A percentile compares a stretch with the other conserved stretches of the same genome.
Evolutionary conservation across 306 rosid species (phyloP).

Genomic region (Hippophae tibetana): DNA sequence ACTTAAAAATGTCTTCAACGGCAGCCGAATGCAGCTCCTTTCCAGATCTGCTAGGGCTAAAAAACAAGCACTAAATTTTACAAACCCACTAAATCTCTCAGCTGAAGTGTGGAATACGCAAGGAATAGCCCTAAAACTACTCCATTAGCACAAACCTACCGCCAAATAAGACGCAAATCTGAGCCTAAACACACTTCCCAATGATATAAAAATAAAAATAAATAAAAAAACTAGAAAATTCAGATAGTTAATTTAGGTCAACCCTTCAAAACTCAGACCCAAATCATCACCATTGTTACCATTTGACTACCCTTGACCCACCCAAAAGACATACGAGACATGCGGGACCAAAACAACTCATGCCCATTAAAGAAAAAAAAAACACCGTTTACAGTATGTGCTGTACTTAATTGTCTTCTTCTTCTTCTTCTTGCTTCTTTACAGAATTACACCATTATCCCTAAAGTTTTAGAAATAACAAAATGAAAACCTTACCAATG

Average conservation of each 20-base stretch:
- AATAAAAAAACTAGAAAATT: constrained; percentile 7
- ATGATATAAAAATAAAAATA: background rate
- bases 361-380: constrained; percentile 28
- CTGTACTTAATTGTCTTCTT: background rate
- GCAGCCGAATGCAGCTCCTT: constrained; percentile 46
- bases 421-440: no score
- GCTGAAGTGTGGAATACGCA: background rate
- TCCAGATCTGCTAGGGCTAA: constrained; percentile 8
- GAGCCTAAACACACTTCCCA: constrained; percentile 14
- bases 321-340: constrained; percentile 25
- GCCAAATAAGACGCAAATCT: constrained; percentile 16
- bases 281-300: constrained; percentile 12
- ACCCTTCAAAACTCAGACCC: constrained; percentile 35
- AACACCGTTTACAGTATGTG: constrained; percentile 17
- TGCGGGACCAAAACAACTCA: constrained; percentile 41
- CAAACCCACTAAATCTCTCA: constrained; percentile 18
- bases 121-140: constrained; percentile 32
- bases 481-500: no score
- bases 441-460: no score
- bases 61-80: constrained; percentile 17
- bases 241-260: constrained; percentile 50
- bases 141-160: constrained; percentile 31
- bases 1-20: constrained; percentile 13
- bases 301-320: constrained; percentile 8
- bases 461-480: no score